Percentiles rank a stretch among this genome's conserved stretches.
These are phyloP conservation scores for Vigna reflexopilosa DNA, from an alignment of 306 rosid species.

Conservation along the genomic window DNA sequence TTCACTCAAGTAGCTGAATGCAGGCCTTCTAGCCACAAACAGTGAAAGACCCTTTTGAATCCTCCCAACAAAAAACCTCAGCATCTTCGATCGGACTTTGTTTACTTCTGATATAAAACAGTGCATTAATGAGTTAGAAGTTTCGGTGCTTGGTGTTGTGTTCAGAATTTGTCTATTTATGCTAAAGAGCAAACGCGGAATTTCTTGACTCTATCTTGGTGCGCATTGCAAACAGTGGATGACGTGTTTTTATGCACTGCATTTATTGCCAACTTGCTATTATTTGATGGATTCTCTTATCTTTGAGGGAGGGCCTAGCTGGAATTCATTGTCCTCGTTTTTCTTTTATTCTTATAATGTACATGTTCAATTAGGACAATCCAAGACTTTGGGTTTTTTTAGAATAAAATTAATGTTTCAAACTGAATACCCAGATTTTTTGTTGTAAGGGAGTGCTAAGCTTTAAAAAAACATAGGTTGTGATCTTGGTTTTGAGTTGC, in stretches of 20 bases:
- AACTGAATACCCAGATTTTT: not conserved
- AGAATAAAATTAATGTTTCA: not conserved
- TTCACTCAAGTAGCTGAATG: slow-evolving; percentile 32
- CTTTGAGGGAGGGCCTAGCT: slow-evolving; percentile 3
- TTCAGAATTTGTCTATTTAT: slow-evolving; percentile 20
- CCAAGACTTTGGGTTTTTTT: not conserved
- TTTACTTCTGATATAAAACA: not conserved
- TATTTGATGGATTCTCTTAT: not conserved
- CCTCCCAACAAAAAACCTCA: slow-evolving; percentile 46
- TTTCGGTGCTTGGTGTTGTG: not conserved
- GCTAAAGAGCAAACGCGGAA: not conserved
- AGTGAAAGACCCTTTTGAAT: slow-evolving; percentile 54
- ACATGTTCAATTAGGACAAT: not conserved
- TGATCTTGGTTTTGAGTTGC: not conserved
- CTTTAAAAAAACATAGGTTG: not conserved
- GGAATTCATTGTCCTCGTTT: not conserved
- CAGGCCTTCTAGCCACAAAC: slow-evolving; percentile 43
- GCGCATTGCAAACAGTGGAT: not conserved
- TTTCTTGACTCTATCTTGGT: slow-evolving; percentile 3
- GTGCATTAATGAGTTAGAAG: not conserved
- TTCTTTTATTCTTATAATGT: not conserved
- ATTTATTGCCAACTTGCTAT: slow-evolving; percentile 12
- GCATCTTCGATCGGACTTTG: slow-evolving; percentile 27
- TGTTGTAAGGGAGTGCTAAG: not conserved
- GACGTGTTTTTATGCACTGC: not conserved